Base-by-base conservation (phyloP, 1,284 basidiomycete species). In the Ganoderma leucocontextum region DNA sequence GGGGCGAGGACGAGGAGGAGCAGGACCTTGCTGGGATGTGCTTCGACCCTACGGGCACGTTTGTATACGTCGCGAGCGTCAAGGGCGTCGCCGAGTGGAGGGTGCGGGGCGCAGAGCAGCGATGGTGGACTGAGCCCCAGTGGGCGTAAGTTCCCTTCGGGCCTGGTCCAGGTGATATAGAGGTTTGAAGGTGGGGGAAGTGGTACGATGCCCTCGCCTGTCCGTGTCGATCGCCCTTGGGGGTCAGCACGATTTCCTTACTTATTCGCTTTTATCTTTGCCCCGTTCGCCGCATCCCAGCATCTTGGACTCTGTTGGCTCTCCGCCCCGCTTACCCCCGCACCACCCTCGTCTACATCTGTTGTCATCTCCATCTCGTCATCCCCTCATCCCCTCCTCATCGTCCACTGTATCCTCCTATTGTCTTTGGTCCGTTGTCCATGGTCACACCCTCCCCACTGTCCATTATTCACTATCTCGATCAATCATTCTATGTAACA, bases 1-100 rank as follows among this genome's bases (percentile, higher is more conserved):
- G 52, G 62, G 47, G 62, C n/a, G 78, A 78, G 70, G 71, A 72
- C 36, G 77, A 78, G 33, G 69, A 73, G 17, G 88, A 91, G 73
- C 76, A 89, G 60, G 90, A 94, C 75, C 80, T 94, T 60, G 91
- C 91, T 0, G 92, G 92, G 10, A 82, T 87, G 60, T 92, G 91
- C 73, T 94, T 94, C 74, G 92, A 94, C 78, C 91, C 91, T 17
- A 82, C 77, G 36, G 92, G 92, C 4, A 82, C 84, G 71, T 84
- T 82, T 74, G 79, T 94, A 66, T 94, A 94, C 75, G 91, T 90
- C 53, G 91, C 89, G 39, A 87, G 87, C 57, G 84, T 84, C 64
- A 81, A 83, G 65, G 88, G 89, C 35, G 80, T 93, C 19, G 86
- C 85, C 4, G 91, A 92, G 76, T 93, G 90, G 90, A 81, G 82